Evolutionary conservation across 495 filamentous ascomycete species (phyloP).

Genomic region (Penicillium bovifimosum): DNA sequence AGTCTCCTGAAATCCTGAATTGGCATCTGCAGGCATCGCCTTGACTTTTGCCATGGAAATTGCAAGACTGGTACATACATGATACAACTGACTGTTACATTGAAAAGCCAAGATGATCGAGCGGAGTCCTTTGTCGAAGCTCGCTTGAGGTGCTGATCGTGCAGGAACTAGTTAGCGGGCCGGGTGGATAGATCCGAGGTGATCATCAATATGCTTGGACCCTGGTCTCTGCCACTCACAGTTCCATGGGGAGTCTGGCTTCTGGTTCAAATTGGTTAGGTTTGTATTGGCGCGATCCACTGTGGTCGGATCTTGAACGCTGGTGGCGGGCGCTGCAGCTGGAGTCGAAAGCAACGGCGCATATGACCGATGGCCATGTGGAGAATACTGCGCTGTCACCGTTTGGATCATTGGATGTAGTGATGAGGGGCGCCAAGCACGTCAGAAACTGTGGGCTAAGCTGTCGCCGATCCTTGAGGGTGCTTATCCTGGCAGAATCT

Average conservation of each 20-base stretch:
- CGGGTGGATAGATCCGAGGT: constrained; percentile 31
- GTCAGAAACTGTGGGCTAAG: constrained; percentile 50
- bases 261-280: constrained; percentile 14
- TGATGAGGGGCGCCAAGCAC: constrained; percentile 33
- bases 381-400: constrained; percentile 20
- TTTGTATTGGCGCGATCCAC: constrained; percentile 33
- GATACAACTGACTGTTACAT: too few relatives aligned
- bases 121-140: constrained; percentile 48
- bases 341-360: constrained; percentile 42
- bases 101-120: constrained; percentile 22
- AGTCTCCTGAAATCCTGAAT: too few relatives aligned
- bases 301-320: constrained; percentile 45
- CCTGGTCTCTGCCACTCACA: constrained; percentile 48
- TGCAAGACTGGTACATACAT: too few relatives aligned
- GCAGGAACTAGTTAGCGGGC: constrained; percentile 41
- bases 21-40: too few relatives aligned
- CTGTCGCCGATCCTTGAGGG: constrained; percentile 44
- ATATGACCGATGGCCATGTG: constrained; percentile 35
- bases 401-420: constrained; percentile 38
- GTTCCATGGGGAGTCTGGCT: constrained; percentile 30
- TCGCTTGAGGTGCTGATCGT: constrained; percentile 46
- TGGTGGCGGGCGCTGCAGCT: constrained; percentile 34
- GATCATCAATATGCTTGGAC: constrained; percentile 47
- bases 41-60: too few relatives aligned
- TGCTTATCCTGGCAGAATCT: constrained; percentile 42